These are phyloP conservation scores for Vaccinium corymbosum DNA, from an alignment of 148 eudicot genomes.

Conservation along the genomic window DNA sequence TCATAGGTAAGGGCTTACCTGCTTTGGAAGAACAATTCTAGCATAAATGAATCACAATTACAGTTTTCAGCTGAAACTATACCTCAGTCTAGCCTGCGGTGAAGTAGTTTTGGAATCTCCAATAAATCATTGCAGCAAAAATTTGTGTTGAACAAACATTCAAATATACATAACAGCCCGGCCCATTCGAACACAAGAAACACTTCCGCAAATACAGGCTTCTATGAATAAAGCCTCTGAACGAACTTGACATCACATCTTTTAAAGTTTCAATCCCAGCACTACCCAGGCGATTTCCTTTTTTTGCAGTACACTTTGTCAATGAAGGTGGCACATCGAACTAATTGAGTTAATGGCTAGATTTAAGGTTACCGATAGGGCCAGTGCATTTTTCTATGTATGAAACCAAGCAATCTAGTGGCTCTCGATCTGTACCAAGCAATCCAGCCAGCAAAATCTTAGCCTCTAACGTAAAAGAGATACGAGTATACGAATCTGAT, in stretches of 20 bases:
- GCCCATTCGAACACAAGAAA: not conserved
- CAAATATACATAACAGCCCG: not conserved
- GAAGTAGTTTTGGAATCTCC: no score
- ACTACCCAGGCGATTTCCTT: no score
- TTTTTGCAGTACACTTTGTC: no score
- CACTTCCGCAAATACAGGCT: not conserved
- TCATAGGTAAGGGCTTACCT: no score
- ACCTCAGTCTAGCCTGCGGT: no score
- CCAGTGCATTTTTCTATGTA: not conserved
- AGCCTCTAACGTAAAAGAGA: no score
- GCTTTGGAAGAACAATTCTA: no score
- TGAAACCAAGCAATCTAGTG: not conserved
- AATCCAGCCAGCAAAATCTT: no score
- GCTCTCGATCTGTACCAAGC: not conserved
- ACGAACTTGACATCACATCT: not conserved
- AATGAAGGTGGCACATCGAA: not conserved
- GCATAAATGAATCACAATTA: no score
- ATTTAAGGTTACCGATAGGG: not conserved
- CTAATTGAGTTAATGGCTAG: no score
- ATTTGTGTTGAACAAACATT: not conserved
- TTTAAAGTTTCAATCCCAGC: not conserved
- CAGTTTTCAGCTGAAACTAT: no score
- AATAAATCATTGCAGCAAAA: not conserved
- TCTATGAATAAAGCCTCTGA: not conserved
- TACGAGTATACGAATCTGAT: not conserved